Percentiles rank a stretch among this genome's conserved stretches.
Conservation (phyloP, 331 rosid genomes). For the Rhamnella rubrinervis region DNA sequence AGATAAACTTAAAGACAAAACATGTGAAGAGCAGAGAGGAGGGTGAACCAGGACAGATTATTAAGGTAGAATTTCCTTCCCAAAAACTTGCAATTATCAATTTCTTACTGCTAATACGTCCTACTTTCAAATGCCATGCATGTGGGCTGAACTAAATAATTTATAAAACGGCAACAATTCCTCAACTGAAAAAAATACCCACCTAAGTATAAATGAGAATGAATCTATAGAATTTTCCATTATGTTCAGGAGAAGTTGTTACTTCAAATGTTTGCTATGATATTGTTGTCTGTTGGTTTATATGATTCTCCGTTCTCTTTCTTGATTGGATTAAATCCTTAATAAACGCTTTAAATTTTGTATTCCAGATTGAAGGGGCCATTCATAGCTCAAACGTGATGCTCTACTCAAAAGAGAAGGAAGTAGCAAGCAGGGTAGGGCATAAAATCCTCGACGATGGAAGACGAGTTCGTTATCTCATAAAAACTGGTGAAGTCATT, state of each 20-base stretch:
- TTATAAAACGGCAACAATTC: not conserved
- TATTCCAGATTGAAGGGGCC: conserved; percentile 74
- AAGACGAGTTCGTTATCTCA: conserved; percentile 73
- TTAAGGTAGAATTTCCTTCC: conserved; percentile 55
- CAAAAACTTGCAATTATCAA: conserved; percentile 7
- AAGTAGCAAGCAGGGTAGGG: conserved; percentile 91
- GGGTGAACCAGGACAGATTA: conserved; percentile 83
- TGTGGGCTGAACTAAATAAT: not conserved
- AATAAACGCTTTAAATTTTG: conserved; percentile 3
- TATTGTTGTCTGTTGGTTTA: not conserved
- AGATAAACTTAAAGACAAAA: conserved; percentile 84
- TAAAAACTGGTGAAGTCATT: conserved; percentile 89
- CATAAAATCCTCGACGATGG: conserved; percentile 83
- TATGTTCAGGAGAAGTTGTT: not conserved
- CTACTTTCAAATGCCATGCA: conserved; percentile 10
- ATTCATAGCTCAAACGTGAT: conserved; percentile 97
- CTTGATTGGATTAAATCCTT: not conserved
- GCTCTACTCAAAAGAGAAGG: conserved; percentile 88
- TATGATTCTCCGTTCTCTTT: conserved; percentile 12
- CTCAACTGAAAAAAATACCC: not conserved
- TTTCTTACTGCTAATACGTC: not conserved
- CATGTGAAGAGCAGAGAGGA: conserved; percentile 82
- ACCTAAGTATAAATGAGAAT: not conserved
- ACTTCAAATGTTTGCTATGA: not conserved
- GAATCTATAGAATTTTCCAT: not conserved